These are phyloP conservation scores for Coniophora puteana DNA, from an alignment of 1,284 basidiomycete species.

Conservation along the genomic window DNA sequence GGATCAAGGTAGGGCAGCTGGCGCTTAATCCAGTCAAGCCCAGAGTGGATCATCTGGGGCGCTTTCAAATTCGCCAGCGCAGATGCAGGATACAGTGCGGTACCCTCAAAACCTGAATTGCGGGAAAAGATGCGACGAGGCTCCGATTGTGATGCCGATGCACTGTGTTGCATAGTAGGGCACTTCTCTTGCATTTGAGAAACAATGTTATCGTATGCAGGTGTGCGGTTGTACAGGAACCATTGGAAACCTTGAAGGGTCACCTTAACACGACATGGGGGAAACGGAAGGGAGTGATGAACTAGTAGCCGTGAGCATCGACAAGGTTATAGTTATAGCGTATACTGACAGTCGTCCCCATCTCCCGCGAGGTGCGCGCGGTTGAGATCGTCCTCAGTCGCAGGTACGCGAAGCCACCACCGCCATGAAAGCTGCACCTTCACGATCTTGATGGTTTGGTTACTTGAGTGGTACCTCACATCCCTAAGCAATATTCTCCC, in stretches of 20 bases:
- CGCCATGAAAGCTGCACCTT: conserved; percentile 87
- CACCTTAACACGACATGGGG: conserved; percentile 76
- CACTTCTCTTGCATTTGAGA: conserved; percentile 58
- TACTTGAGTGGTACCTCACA: conserved; percentile 84
- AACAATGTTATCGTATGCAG: conserved; percentile 83
- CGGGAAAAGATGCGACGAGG: conserved; percentile 17
- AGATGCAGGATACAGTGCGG: conserved; percentile 23
- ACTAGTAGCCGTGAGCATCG: conserved; percentile 19
- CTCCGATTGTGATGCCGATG: conserved; percentile 21
- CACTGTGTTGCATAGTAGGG: no score
- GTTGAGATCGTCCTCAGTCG: conserved; percentile 61
- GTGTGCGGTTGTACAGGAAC: conserved; percentile 87
- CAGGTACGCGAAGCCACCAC: conserved; percentile 83
- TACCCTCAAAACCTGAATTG: conserved; percentile 26
- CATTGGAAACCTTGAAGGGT: conserved; percentile 84
- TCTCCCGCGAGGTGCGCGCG: conserved; percentile 47
- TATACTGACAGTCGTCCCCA: conserved; percentile 45
- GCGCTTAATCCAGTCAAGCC: conserved; percentile 45
- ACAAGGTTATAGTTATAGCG: conserved; percentile 1
- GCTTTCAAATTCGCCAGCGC: conserved; percentile 32
- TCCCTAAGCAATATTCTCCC: conserved; percentile 87
- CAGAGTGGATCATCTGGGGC: conserved; percentile 43
- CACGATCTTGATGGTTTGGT: conserved; percentile 79
- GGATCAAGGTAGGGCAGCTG: conserved; percentile 71
- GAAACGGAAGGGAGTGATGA: conserved; percentile 33